These are phyloP conservation scores for Phaeotremella fagi DNA, from an alignment of 768 basidiomycete genomes.

Conservation along the genomic window DNA sequence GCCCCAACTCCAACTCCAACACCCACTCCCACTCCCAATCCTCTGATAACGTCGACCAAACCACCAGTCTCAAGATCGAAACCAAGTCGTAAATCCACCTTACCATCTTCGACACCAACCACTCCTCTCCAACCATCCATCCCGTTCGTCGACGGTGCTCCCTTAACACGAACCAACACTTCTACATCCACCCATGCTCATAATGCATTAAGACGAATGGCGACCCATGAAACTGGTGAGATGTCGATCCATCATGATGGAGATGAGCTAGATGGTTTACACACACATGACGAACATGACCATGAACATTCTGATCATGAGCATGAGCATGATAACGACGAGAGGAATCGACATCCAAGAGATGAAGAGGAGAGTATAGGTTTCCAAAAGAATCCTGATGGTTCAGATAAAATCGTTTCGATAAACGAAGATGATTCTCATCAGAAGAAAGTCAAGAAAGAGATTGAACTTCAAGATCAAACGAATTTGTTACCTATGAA, in stretches of 20 bases:
- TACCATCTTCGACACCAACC: neutral
- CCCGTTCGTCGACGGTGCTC: neutral
- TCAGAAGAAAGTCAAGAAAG: conserved; percentile 31
- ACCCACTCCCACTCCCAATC: neutral
- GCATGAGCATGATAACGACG: neutral
- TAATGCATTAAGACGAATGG: conserved; percentile 35
- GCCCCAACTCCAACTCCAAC: neutral
- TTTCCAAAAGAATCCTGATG: neutral
- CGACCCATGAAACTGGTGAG: conserved; percentile 39
- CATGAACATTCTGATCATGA: conserved; percentile 13
- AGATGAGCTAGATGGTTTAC: neutral
- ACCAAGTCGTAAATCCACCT: neutral
- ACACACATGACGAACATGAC: conserved; percentile 24
- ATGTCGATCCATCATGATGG: conserved; percentile 4
- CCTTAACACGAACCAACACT: conserved; percentile 6
- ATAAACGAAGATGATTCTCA: neutral
- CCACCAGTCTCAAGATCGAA: neutral
- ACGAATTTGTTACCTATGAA: conserved; percentile 67
- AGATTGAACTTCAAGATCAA: conserved; percentile 59
- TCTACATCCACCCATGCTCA: conserved; percentile 27
- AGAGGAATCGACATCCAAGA: neutral
- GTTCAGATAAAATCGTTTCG: conserved; percentile 1
- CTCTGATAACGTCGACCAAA: neutral
- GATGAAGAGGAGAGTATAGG: conserved; percentile 15
- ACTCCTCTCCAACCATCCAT: neutral